Evolutionary conservation across 371 early-diverging fungal genomes (phyloP), one percentile per base, ranked within the genome.

Genomic region (Syncephalastrum monosporum): DNA sequence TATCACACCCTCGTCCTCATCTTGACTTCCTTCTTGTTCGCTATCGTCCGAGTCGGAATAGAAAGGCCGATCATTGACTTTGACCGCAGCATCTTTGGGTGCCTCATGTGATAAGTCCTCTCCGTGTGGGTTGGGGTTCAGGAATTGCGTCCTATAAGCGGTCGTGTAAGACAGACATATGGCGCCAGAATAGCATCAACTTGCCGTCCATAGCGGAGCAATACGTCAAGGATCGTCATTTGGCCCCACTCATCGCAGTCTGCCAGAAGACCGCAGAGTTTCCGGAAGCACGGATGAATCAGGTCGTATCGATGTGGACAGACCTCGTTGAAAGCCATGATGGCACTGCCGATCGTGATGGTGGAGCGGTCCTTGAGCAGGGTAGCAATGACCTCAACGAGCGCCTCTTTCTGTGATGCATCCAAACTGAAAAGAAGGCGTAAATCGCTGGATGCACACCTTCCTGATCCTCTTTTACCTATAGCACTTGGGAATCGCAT

Each of bases 181-280:
- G 6, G 6, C 23, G 46, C 17, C 48, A 13, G 4, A 42, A 42
- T 12, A 25, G 24, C 25, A 7, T n/a, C 8, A 14, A 7, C 61
- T 47, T 75, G 79, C 80, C 89, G 83, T 19, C 89, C 86, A 77
- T 98, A 98, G 12, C 90, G 80, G 41, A 88, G 53, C 56, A 98
- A 63, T 14, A 94, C 64, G 25, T 85, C 83, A 43, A 95, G 57
- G n/a, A 94, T 87, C 10, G 91, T 88, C 54, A 94, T 82, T 71
- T 96, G 96, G 15, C 92, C 94, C 96, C 96, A 96, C 65, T 95
- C 94, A 69, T 98, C 97, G 51, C 92, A 84, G 44, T 94, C 96
- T 5, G 84, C 74, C 25, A 98, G 68, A 77, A 94, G 74, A 24
- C 75, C 71, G 63, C 97, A 96, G 47, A 96, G 77, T 47, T 93